Base-by-base conservation (phyloP, 2,329 filamentous ascomycete genomes). In the Acephala macrosclerotiorum region DNA sequence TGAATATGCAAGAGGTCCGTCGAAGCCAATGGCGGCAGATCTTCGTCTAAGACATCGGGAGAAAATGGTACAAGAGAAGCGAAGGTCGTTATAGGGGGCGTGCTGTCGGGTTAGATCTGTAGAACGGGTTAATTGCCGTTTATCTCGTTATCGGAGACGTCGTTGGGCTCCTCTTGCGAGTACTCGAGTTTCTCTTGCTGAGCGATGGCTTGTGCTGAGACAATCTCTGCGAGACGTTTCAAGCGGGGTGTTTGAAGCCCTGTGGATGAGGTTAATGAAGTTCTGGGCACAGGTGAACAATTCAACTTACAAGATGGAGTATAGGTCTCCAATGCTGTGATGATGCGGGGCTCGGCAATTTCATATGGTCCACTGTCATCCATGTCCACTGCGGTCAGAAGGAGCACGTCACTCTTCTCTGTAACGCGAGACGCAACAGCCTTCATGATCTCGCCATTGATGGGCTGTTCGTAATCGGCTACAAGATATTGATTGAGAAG, bases 371-470 rank as follows among this genome's bases (percentile, higher is more conserved):
- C 96, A 74, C 93, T 97, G 81, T 99, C 96, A 76, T 99, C 96
- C 94, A 99, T 97, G 79, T 99, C 96, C 66, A 99, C 94, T 58
- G 96, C 94, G 65, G 95, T 91, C 56, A 99, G 85, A 64, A 99
- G 88, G 60, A 99, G 85, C 2, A 98, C 94, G 74, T 98, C 96
- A 75, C 94, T 96, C 89, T 99, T 99, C 82, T 99, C 96, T 1
- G 95, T 98, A 56, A 99, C 96, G 61, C 94, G 88, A 45, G 94
- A 97, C 8, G 96, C 96, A 61, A 99, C 96, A 8, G 96, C 96
- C 83, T 99, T 99, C 96, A 99, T 99, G 77, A 99, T 99, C 79
- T 99, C 96, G 77, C 95, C 96, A 75, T 99, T 98, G 80, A 99
- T 99, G 42, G 96, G 96, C 81, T 98, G 96, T 81, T 99, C 96